Conservation (phyloP, 441 rosid genomes). For the Bruguiera hainesii region DNA sequence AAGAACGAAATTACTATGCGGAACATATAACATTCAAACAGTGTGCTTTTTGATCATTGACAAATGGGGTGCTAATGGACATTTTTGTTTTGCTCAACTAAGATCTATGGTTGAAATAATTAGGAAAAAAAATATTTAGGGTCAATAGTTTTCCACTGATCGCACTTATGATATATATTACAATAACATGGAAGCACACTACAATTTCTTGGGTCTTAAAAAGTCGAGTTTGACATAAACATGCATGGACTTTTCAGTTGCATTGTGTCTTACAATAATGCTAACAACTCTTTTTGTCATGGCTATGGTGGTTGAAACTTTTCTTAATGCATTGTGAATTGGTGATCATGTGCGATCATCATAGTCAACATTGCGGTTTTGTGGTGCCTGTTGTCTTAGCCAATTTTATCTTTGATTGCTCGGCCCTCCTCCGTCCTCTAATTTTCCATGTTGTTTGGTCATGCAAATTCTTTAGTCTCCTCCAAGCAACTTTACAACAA, state of each 20-base stretch:
- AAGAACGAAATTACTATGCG: too few species aligned
- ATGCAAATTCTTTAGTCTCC: not conserved
- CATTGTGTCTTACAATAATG: conserved; percentile 35
- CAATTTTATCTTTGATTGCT: conserved; percentile 5
- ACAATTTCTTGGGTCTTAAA: not conserved
- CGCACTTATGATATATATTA: too few species aligned
- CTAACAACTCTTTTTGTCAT: conserved; percentile 34
- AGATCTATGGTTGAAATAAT: too few species aligned
- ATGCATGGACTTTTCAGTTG: conserved; percentile 21
- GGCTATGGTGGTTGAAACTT: conserved; percentile 12
- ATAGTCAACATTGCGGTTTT: conserved; percentile 14
- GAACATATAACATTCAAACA: too few species aligned
- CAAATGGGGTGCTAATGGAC: too few species aligned
- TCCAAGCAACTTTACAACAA: not conserved
- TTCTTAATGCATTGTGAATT: conserved; percentile 1
- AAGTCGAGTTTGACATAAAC: conserved; percentile 25
- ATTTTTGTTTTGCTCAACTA: too few species aligned
- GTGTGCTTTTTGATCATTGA: too few species aligned
- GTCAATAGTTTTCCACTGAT: too few species aligned
- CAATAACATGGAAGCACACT: too few species aligned
- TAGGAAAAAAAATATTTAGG: too few species aligned
- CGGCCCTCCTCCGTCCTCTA: too few species aligned
- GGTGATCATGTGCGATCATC: not conserved
- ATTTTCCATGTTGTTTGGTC: too few species aligned
- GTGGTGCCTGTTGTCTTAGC: not conserved